Conservation (phyloP, 768 basidiomycete species). For the Leucosporidium yakuticum region DNA sequence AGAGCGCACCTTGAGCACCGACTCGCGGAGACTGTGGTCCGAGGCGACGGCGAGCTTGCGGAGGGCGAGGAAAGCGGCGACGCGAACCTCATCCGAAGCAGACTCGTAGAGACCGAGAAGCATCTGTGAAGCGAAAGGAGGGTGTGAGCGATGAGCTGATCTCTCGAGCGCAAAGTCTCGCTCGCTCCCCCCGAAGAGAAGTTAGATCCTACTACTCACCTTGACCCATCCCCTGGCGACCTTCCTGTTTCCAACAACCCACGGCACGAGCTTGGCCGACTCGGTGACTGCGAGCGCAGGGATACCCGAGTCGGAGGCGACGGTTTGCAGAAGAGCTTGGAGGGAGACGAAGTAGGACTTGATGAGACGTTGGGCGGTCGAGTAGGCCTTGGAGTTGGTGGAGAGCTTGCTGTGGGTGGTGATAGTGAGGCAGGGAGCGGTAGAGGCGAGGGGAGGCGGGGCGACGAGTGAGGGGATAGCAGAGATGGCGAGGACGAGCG, state of each 20-base stretch:
- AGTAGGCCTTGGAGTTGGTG: constrained; percentile 71
- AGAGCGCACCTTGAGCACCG: constrained; percentile 68
- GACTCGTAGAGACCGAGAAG: constrained; percentile 41
- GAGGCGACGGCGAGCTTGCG: constrained; percentile 68
- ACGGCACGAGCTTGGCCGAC: constrained; percentile 82
- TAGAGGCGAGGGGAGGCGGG: neutral
- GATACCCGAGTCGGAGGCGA: constrained; percentile 34
- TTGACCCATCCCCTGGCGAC: constrained; percentile 81
- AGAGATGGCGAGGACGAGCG: neutral
- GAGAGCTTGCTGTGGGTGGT: constrained; percentile 67
- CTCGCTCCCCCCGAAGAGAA: constrained; percentile 5
- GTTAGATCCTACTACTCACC: constrained; percentile 44
- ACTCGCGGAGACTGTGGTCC: constrained; percentile 74
- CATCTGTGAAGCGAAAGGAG: neutral
- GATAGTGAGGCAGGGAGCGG: neutral
- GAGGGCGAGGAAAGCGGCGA: constrained; percentile 79
- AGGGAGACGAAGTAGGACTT: constrained; percentile 85
- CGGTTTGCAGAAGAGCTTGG: constrained; percentile 67
- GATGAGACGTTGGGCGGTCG: constrained; percentile 76
- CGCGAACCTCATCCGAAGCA: constrained; percentile 70
- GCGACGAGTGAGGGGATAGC: neutral
- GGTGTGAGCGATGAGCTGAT: no score
- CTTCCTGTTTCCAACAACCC: constrained; percentile 75
- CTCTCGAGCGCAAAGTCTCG: neutral
- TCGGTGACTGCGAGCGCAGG: constrained; percentile 65